A percentile compares a stretch with the other conserved stretches of the same genome.
Conservation (phyloP, 768 basidiomycete genomes). For the Auricularia cornea region DNA sequence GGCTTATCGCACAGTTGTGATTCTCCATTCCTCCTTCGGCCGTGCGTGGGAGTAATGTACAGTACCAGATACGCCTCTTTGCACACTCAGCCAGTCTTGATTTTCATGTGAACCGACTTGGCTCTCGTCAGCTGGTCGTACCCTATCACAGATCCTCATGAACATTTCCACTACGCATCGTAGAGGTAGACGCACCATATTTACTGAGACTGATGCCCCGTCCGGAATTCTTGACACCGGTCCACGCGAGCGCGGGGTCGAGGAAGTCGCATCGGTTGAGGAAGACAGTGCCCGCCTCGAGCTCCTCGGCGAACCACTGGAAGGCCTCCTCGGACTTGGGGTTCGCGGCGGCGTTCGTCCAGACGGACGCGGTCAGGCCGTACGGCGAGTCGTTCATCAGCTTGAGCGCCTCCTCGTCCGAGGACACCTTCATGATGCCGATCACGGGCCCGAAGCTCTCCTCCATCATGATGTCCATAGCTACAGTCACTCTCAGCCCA, state of each 20-base stretch:
- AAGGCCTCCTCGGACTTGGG: slow-evolving; percentile 62
- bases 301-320: slow-evolving; percentile 51
- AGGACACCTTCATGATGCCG: slow-evolving; percentile 45
- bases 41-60: too few relatives aligned
- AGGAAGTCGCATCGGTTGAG: slow-evolving; percentile 88
- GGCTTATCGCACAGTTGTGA: too few relatives aligned
- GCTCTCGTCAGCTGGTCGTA: slow-evolving; percentile 79
- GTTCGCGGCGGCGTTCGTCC: slow-evolving; percentile 67
- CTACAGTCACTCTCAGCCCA: slow-evolving; percentile 27
- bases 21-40: too few relatives aligned
- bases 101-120: slow-evolving; percentile 79
- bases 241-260: slow-evolving; percentile 93
- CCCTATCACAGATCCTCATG: slow-evolving; percentile 36
- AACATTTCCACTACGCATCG: background rate
- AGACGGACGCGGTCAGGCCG: slow-evolving; percentile 89
- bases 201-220: slow-evolving; percentile 84
- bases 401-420: slow-evolving; percentile 78
- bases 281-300: slow-evolving; percentile 90
- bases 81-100: slow-evolving; percentile 41
- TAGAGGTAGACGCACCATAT: slow-evolving; percentile 54
- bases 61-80: too few relatives aligned
- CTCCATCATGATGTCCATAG: slow-evolving; percentile 49
- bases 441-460: background rate
- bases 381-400: slow-evolving; percentile 97
- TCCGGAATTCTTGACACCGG: slow-evolving; percentile 89